Conservation (phyloP, 1,139 yeast species). For the Lodderomyces theae region DNA sequence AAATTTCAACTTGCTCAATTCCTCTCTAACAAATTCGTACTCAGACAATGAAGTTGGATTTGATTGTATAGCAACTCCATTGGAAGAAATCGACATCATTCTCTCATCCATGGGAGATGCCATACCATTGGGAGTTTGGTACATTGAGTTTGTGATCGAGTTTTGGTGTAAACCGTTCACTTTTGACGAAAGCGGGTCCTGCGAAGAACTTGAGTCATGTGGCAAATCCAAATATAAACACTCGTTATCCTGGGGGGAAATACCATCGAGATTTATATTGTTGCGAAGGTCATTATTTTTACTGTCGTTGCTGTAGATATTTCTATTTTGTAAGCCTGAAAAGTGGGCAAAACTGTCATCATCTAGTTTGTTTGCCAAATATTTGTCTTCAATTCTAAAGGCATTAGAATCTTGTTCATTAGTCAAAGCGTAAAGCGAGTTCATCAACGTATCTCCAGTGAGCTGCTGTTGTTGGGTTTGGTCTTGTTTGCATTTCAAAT, state of each 20-base stretch:
- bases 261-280: slow-evolving; percentile 5
- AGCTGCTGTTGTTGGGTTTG: slow-evolving; percentile 3
- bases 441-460: slow-evolving; percentile 15
- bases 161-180: slow-evolving; percentile 1
- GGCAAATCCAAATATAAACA: slow-evolving; percentile 23
- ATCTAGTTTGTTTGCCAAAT: not conserved
- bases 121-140: slow-evolving; percentile 8
- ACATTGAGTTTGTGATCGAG: slow-evolving; percentile 1
- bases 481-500: not conserved
- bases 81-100: not conserved
- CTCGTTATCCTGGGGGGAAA: slow-evolving; percentile 19
- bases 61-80: not conserved
- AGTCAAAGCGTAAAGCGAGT: slow-evolving; percentile 16
- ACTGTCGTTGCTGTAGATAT: slow-evolving; percentile 3
- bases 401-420: slow-evolving; percentile 4
- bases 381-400: not conserved
- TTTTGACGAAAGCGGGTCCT: slow-evolving; percentile 3
- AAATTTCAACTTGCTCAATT: slow-evolving; percentile 54
- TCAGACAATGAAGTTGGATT: slow-evolving; percentile 10
- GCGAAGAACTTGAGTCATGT: slow-evolving; percentile 13
- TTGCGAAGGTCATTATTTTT: slow-evolving; percentile 2
- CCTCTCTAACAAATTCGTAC: slow-evolving; percentile 40
- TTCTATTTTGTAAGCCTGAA: not conserved
- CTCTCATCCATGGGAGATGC: slow-evolving; percentile 7
- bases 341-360: not conserved